Conservation (phyloP, 1,139 yeast species). For the Blastobotrys petasosporus region DNA sequence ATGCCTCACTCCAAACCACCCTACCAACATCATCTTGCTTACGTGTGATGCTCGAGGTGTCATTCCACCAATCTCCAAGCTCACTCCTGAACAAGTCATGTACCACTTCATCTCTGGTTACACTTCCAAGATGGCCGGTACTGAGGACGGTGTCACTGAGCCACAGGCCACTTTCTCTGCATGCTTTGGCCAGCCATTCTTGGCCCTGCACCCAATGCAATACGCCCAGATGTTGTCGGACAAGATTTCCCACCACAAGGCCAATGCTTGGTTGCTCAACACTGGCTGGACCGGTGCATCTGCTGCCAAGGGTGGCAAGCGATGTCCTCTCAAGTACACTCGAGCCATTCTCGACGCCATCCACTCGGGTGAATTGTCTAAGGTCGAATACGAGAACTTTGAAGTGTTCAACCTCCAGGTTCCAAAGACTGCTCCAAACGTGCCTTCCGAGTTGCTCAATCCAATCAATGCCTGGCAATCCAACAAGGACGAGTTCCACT, state of each 20-base stretch:
- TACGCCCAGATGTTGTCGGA: constrained; percentile 96
- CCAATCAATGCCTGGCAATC: constrained; percentile 82
- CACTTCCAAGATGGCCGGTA: constrained; percentile 99
- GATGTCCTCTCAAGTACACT: constrained; percentile 97
- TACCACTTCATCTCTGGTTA: constrained; percentile 98
- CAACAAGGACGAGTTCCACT: constrained; percentile 59
- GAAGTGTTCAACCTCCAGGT: constrained; percentile 83
- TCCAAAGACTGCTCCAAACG: constrained; percentile 77
- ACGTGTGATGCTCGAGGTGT: constrained; percentile 99
- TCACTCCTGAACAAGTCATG: constrained; percentile 95
- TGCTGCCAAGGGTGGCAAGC: constrained; percentile 88
- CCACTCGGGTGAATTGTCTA: constrained; percentile 81
- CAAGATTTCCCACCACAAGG: constrained; percentile 82
- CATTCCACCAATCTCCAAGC: constrained; percentile 92
- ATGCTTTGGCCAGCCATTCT: constrained; percentile 98
- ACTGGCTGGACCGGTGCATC: constrained; percentile 99
- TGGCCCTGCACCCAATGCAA: constrained; percentile 96
- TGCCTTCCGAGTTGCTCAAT: constrained; percentile 79
- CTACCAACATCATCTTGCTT: constrained; percentile 83
- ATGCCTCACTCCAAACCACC: constrained; percentile 84
- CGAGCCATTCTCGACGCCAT: constrained; percentile 94
- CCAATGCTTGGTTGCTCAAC: constrained; percentile 94
- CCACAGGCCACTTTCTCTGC: constrained; percentile 98
- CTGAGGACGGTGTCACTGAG: constrained; percentile 98
- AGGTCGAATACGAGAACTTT: constrained; percentile 76